Conservation (phyloP, 176 grass and related monocot genomes). For the Puya raimondii region DNA sequence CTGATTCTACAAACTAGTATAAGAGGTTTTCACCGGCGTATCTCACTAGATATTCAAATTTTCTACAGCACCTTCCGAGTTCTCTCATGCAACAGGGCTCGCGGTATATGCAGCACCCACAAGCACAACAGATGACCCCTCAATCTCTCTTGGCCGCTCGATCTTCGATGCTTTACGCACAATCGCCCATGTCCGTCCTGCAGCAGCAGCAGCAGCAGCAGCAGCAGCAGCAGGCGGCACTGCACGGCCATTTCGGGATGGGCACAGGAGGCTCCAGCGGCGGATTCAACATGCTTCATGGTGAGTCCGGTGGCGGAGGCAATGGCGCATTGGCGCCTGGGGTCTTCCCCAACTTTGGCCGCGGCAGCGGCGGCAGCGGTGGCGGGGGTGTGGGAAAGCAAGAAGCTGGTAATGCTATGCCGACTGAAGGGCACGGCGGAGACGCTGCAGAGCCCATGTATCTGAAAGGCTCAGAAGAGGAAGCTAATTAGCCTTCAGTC, state of each 20-base stretch:
- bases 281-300: constrained; percentile 20
- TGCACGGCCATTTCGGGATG: constrained; percentile 15
- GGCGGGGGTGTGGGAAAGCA: constrained; percentile 1
- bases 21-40: not conserved
- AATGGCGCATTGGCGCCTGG: constrained; percentile 4
- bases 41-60: not conserved
- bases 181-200: constrained; percentile 21
- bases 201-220: constrained; percentile 27
- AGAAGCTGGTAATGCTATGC: constrained; percentile 13
- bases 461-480: constrained; percentile 11
- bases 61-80: constrained; percentile 8
- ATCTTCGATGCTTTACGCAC: constrained; percentile 16
- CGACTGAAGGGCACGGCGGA: not conserved
- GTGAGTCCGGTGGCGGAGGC: constrained; percentile 8
- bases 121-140: constrained; percentile 21
- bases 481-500: not conserved
- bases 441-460: constrained; percentile 9
- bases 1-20: not conserved
- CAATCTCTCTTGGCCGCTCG: constrained; percentile 25
- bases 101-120: constrained; percentile 19
- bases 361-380: not conserved
- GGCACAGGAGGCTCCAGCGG: constrained; percentile 6
- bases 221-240: constrained; percentile 18
- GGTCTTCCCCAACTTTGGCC: constrained; percentile 15
- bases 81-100: constrained; percentile 15